Evolutionary conservation across 2,329 filamentous ascomycete genomes (phyloP).

Genomic region (Phaeosphaeria sp.): DNA sequence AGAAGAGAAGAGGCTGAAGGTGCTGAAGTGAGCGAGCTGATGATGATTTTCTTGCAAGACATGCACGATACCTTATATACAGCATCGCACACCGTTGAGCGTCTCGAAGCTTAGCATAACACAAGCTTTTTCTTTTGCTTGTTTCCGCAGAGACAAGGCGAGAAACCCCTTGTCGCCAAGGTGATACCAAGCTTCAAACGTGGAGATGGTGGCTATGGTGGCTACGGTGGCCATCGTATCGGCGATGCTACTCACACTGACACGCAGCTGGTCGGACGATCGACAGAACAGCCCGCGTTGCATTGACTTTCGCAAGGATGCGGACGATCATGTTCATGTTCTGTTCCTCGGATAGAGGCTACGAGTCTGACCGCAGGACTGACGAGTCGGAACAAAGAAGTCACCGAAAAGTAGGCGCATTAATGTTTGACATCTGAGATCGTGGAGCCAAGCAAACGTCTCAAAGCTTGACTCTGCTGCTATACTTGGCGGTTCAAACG

Average conservation of each 20-base stretch:
- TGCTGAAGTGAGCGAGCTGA: constrained; percentile 23
- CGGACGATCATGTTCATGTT: constrained; percentile 32
- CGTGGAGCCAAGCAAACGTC: constrained; percentile 23
- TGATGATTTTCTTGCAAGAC: constrained; percentile 28
- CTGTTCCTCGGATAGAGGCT: constrained; percentile 14
- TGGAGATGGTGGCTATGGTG: constrained; percentile 27
- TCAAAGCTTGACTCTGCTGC: constrained; percentile 28
- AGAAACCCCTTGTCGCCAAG: constrained; percentile 2
- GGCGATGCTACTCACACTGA: constrained; percentile 25
- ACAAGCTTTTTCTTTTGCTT: constrained; percentile 34
- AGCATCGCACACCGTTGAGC: not conserved
- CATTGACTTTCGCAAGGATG: constrained; percentile 14
- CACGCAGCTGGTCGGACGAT: constrained; percentile 38
- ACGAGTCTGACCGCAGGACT: constrained; percentile 9
- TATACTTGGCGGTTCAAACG: constrained; percentile 38
- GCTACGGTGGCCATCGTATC: constrained; percentile 26
- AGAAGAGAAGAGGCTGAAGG: constrained; percentile 36
- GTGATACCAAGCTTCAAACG: constrained; percentile 15
- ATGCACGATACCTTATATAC: constrained; percentile 36
- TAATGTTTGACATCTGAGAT: constrained; percentile 40
- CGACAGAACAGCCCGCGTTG: constrained; percentile 10
- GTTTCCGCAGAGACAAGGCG: constrained; percentile 12
- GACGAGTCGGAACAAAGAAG: constrained; percentile 24
- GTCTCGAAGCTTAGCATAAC: constrained; percentile 33
- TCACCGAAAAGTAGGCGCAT: constrained; percentile 28